These are phyloP conservation scores for Kluyveromyces sp. DNA, from an alignment of 1,139 yeast species.

Conservation along the genomic window DNA sequence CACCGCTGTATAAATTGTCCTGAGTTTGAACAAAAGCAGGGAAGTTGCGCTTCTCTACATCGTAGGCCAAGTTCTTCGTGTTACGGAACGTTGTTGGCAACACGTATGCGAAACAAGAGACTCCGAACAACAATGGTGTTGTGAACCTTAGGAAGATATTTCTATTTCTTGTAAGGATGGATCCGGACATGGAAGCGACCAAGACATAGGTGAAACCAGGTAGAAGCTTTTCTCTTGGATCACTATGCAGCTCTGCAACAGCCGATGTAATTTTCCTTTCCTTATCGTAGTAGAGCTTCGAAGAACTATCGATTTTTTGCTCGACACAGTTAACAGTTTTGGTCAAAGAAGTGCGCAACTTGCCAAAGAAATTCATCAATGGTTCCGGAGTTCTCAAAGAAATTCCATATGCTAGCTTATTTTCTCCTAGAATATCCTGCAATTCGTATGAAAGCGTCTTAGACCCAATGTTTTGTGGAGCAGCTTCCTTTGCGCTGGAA, in stretches of 20 bases:
- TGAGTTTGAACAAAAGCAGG: slow-evolving; percentile 69
- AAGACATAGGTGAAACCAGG: slow-evolving; percentile 69
- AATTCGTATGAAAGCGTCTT: slow-evolving; percentile 9
- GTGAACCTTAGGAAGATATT: slow-evolving; percentile 52
- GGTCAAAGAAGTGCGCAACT: slow-evolving; percentile 32
- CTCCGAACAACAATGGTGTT: slow-evolving; percentile 61
- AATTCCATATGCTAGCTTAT: slow-evolving; percentile 22
- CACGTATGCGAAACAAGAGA: slow-evolving; percentile 62
- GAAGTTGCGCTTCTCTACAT: slow-evolving; percentile 53
- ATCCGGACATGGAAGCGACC: slow-evolving; percentile 75
- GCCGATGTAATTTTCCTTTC: slow-evolving; percentile 66
- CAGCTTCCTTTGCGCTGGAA: slow-evolving; percentile 18
- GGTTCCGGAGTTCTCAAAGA: slow-evolving; percentile 23
- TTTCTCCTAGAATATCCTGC: slow-evolving; percentile 15
- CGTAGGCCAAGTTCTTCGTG: slow-evolving; percentile 55
- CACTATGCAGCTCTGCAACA: slow-evolving; percentile 55
- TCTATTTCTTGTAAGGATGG: slow-evolving; percentile 63
- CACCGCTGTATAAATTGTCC: slow-evolving; percentile 38
- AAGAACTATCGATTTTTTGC: slow-evolving; percentile 35
- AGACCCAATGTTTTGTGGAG: slow-evolving; percentile 12
- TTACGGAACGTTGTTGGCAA: slow-evolving; percentile 73
- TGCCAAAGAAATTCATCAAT: slow-evolving; percentile 17
- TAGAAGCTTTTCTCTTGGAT: slow-evolving; percentile 62
- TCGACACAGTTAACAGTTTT: slow-evolving; percentile 30
- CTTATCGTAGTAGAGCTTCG: slow-evolving; percentile 44